phyloP scores from a whole-genome alignment of 257 asterid species.

The Nicotiana noctiflora region DNA sequence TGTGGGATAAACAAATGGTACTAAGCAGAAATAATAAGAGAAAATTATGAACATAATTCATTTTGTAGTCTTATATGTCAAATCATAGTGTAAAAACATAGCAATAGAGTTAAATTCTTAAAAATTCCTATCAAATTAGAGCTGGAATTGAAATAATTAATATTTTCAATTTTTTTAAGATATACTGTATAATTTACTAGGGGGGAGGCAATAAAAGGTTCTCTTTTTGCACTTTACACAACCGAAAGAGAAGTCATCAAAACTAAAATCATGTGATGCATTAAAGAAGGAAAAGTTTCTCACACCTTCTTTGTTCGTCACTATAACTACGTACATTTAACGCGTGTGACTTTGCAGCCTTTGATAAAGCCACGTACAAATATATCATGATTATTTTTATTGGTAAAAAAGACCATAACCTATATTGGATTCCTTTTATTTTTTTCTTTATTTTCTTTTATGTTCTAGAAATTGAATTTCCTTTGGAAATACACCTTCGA shows the following conservation, averaged over 20 bases:
- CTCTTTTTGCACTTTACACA: background rate
- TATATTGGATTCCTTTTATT: background rate
- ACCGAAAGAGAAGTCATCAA: background rate
- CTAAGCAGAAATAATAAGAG: too few relatives aligned
- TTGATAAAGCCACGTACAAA: background rate
- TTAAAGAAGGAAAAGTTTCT: constrained; percentile 1
- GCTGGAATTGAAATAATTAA: background rate
- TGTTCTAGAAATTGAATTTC: background rate
- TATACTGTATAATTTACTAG: too few relatives aligned
- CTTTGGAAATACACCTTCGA: background rate
- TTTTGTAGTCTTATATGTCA: too few relatives aligned
- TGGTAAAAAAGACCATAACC: background rate
- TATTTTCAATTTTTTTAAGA: background rate
- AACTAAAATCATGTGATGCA: constrained; percentile 5
- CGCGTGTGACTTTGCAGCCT: background rate
- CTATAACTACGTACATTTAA: background rate
- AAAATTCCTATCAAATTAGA: background rate
- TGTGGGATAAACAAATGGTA: background rate
- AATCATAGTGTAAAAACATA: too few relatives aligned
- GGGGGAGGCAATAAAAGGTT: background rate
- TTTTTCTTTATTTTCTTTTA: background rate
- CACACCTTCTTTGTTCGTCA: background rate
- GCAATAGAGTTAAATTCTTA: background rate
- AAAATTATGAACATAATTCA: too few relatives aligned
- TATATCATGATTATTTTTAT: background rate